A percentile compares a stretch with the other conserved stretches of the same genome.
Conservation (phyloP, 2,329 filamentous ascomycete genomes). For the Amesomyces nigricolor region DNA sequence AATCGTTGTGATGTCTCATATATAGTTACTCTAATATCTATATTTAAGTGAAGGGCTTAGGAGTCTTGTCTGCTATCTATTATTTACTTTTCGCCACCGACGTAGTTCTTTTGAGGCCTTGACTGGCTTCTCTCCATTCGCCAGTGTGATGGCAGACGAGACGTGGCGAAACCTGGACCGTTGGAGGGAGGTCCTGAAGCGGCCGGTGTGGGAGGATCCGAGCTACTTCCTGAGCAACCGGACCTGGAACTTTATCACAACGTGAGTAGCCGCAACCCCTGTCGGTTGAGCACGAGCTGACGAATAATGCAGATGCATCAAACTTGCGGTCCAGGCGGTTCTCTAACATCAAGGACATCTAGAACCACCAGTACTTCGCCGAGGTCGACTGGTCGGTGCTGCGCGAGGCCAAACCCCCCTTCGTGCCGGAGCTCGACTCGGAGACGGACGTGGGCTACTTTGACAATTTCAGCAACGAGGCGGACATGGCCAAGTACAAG, state of each 20-base stretch:
- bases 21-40: too few relatives aligned
- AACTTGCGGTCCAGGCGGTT: conserved; percentile 68
- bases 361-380: conserved; percentile 82
- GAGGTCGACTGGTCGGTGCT: conserved; percentile 86
- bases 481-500: conserved; percentile 99
- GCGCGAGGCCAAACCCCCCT: conserved; percentile 81
- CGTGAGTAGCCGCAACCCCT: conserved; percentile 40
- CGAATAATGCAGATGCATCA: conserved; percentile 55
- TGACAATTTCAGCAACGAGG: conserved; percentile 93
- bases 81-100: too few relatives aligned
- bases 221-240: conserved; percentile 95
- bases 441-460: conserved; percentile 99
- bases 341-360: conserved; percentile 83
- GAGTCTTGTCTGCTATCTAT: too few relatives aligned
- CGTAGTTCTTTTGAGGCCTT: conserved; percentile 94
- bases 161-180: conserved; percentile 99
- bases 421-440: conserved; percentile 94
- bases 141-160: conserved; percentile 88
- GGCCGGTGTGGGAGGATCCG: conserved; percentile 95
- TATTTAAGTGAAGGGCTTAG: too few relatives aligned
- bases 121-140: conserved; percentile 94
- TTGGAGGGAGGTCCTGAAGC: conserved; percentile 91
- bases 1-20: too few relatives aligned
- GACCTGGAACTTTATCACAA: conserved; percentile 94
- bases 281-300: conserved; percentile 9